These are phyloP conservation scores for Tricholoma matsutake DNA, from an alignment of 768 basidiomycete species.

Conservation along the genomic window DNA sequence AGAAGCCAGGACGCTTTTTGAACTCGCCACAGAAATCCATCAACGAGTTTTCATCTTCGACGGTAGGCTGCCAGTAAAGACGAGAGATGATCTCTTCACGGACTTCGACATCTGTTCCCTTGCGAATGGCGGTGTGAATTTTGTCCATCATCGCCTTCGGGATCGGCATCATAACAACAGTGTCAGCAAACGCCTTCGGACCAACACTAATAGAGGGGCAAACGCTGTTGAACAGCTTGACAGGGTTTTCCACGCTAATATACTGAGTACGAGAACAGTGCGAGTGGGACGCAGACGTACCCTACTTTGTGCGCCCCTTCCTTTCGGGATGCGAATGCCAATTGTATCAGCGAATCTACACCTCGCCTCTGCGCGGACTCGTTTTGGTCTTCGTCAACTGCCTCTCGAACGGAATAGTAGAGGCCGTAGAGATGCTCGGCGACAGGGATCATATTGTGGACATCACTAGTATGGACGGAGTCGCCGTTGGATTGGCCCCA, in stretches of 20 bases:
- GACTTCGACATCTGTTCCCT: too few species aligned
- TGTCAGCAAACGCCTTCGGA: too few species aligned
- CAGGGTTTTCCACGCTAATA: background rate
- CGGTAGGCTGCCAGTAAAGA: too few species aligned
- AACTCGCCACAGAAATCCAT: too few species aligned
- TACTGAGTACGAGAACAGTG: background rate
- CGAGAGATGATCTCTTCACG: too few species aligned
- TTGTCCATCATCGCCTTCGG: too few species aligned
- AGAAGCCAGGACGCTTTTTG: too few species aligned
- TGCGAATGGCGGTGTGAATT: too few species aligned
- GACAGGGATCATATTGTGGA: background rate
- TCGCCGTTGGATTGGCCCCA: background rate
- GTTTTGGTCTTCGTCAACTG: background rate
- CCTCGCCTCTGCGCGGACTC: background rate
- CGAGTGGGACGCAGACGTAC: background rate
- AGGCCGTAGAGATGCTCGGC: background rate
- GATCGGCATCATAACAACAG: too few species aligned
- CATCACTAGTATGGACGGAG: background rate
- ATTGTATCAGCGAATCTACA: background rate
- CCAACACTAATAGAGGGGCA: too few species aligned
- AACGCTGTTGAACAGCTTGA: too few species aligned
- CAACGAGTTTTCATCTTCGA: too few species aligned
- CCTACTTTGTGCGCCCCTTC: background rate
- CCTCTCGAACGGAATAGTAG: background rate
- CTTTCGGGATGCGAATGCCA: background rate